phyloP scores from a whole-genome alignment of 2,329 filamentous ascomycete genomes.

The Cladosporium sp. region DNA sequence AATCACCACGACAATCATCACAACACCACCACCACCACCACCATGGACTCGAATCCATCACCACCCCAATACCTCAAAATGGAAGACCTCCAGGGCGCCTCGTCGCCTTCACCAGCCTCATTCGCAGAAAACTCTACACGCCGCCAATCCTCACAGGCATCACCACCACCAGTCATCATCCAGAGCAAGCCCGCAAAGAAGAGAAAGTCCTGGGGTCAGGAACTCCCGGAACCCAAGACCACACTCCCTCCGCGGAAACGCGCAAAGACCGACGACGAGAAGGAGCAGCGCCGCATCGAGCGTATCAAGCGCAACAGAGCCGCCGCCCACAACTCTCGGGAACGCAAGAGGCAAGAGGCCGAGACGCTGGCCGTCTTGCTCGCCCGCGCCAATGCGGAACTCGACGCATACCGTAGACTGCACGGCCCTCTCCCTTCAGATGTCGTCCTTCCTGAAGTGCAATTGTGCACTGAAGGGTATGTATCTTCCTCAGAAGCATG shows the following conservation, averaged over 20 bases:
- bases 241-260: constrained; percentile 93
- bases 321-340: constrained; percentile 91
- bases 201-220: constrained; percentile 95
- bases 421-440: constrained; percentile 29
- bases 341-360: constrained; percentile 85
- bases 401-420: constrained; percentile 28
- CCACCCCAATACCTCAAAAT: constrained; percentile 20
- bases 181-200: constrained; percentile 32
- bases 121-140: constrained; percentile 13
- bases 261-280: constrained; percentile 97
- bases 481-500: background rate
- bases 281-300: constrained; percentile 95
- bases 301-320: constrained; percentile 93
- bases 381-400: constrained; percentile 25
- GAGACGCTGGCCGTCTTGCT: constrained; percentile 63
- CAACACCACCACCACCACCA: constrained; percentile 6
- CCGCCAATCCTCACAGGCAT: constrained; percentile 13
- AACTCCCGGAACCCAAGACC: constrained; percentile 93
- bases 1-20: background rate
- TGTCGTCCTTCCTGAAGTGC: constrained; percentile 30
- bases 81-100: constrained; percentile 22
- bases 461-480: constrained; percentile 24
- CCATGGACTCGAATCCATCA: constrained; percentile 3
- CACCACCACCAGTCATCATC: constrained; percentile 27
- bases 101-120: constrained; percentile 17